A percentile compares a stretch with the other conserved stretches of the same genome.
These are phyloP conservation scores for Euphrasia arctica DNA, from an alignment of 305 asterid genomes.

Conservation along the genomic window DNA sequence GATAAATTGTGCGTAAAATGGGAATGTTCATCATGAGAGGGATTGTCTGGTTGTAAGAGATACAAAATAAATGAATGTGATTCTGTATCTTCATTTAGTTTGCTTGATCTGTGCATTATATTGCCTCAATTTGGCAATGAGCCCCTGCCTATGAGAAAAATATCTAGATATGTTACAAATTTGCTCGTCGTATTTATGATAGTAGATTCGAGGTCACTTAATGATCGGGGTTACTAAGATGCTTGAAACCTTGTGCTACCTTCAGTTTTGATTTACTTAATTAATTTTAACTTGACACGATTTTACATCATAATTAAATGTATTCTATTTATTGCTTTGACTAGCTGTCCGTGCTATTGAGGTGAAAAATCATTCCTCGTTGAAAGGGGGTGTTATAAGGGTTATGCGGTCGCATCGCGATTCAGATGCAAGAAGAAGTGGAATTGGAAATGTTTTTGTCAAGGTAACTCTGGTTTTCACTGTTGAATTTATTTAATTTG, in stretches of 20 bases:
- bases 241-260: neutral
- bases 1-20: too few relatives aligned
- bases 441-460: constrained; percentile 80
- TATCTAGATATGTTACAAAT: neutral
- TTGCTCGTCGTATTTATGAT: neutral
- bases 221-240: neutral
- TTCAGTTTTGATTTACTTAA: neutral
- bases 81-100: neutral
- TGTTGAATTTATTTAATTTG: constrained; percentile 10
- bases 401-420: constrained; percentile 89
- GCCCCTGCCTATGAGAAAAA: constrained; percentile 6
- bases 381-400: constrained; percentile 69
- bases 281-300: neutral
- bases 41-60: neutral
- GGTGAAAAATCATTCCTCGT: constrained; percentile 54
- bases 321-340: constrained; percentile 20
- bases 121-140: neutral
- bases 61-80: constrained; percentile 13
- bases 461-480: constrained; percentile 46
- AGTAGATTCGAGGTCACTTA: constrained; percentile 11
- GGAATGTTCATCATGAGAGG: neutral
- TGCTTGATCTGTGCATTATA: neutral
- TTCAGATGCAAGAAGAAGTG: constrained; percentile 75
- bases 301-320: neutral
- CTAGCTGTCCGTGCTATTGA: constrained; percentile 64